phyloP scores from a whole-genome alignment of 2,329 filamentous ascomycete genomes.

The Phaeosphaeriaceae sp. region DNA sequence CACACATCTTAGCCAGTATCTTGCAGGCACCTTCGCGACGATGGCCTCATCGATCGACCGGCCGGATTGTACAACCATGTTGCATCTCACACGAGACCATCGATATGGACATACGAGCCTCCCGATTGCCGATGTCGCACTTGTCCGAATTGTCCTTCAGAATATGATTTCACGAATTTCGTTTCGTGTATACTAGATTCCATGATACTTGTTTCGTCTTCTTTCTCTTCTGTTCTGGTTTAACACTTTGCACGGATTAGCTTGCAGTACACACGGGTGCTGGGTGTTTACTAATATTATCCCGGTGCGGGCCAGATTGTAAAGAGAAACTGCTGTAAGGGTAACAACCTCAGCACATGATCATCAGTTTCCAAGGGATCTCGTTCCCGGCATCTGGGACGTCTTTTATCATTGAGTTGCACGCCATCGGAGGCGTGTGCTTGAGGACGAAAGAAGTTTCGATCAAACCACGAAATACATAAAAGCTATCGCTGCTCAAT shows the following conservation, averaged over 20 bases:
- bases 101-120: constrained; percentile 16
- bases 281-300: constrained; percentile 18
- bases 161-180: constrained; percentile 4
- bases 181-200: constrained; percentile 27
- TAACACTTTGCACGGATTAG: background rate
- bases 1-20: constrained; percentile 2
- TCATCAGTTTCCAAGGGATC: background rate
- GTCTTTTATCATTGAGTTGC: constrained; percentile 47
- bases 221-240: constrained; percentile 16
- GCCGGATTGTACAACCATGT: constrained; percentile 17
- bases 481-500: no score
- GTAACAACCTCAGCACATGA: background rate
- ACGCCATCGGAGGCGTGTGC: constrained; percentile 31
- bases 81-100: constrained; percentile 16
- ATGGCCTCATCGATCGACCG: constrained; percentile 11
- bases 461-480: background rate
- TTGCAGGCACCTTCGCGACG: constrained; percentile 6
- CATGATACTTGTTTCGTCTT: constrained; percentile 18
- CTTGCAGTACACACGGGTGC: background rate
- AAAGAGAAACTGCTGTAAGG: background rate
- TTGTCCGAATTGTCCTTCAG: constrained; percentile 3
- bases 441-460: constrained; percentile 37
- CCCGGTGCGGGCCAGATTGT: constrained; percentile 36
- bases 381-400: constrained; percentile 15
- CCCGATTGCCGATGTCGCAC: constrained; percentile 12